phyloP scores from a whole-genome alignment of 1,284 basidiomycete species.

The Pseudozyma hubeiensis region DNA sequence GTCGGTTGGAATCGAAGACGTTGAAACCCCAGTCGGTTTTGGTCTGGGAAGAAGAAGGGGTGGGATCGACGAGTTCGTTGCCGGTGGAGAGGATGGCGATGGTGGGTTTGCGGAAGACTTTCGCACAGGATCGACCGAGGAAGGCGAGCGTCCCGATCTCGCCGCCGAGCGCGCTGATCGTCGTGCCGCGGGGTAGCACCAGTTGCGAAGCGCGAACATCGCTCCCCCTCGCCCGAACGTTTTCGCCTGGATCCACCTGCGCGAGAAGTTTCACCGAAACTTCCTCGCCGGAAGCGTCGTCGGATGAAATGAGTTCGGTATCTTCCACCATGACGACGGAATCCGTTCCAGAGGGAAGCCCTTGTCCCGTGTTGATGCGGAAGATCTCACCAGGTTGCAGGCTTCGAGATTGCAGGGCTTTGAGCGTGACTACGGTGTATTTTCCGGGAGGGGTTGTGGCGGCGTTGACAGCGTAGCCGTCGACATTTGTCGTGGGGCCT shows the following conservation, averaged over 20 bases:
- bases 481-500: conserved; percentile 80
- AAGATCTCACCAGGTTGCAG: conserved; percentile 44
- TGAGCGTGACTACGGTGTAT: conserved; percentile 79
- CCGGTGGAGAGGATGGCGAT: conserved; percentile 86
- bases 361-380: conserved; percentile 70
- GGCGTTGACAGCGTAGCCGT: conserved; percentile 81
- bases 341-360: conserved; percentile 79
- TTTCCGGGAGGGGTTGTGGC: conserved; percentile 71
- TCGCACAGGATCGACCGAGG: conserved; percentile 77
- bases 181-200: conserved; percentile 76
- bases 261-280: conserved; percentile 77
- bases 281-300: conserved; percentile 76
- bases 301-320: conserved; percentile 76
- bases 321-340: conserved; percentile 92
- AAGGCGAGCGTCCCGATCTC: conserved; percentile 87
- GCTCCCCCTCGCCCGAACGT: conserved; percentile 79
- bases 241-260: conserved; percentile 77
- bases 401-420: conserved; percentile 11
- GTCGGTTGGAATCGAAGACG: conserved; percentile 80
- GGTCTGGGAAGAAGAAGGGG: conserved; percentile 65
- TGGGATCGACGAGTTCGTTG: conserved; percentile 81
- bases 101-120: conserved; percentile 77
- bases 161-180: conserved; percentile 78
- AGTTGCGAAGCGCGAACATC: conserved; percentile 79
- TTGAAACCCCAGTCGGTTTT: conserved; percentile 50